Conservation (phyloP, 352 stramenopile genomes). For the Globisporangium abappressorium region DNA sequence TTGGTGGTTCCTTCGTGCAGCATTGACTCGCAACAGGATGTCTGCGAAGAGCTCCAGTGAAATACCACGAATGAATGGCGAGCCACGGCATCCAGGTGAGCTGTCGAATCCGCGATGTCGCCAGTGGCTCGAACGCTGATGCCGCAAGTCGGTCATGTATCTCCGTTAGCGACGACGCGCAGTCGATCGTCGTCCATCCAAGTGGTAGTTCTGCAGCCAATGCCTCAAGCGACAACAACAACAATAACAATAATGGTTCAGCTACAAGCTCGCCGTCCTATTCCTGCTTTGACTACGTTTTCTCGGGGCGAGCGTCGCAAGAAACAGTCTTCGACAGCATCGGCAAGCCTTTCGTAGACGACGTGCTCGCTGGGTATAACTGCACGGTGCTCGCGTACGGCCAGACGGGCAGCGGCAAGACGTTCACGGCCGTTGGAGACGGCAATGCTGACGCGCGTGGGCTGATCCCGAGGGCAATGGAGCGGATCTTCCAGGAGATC, state of each 20-base stretch:
- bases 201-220: no score
- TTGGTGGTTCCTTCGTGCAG: not conserved
- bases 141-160: not conserved
- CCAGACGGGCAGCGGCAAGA: slow-evolving; percentile 73
- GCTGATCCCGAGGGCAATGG: slow-evolving; percentile 40
- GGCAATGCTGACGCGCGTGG: slow-evolving; percentile 17
- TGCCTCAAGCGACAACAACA: not conserved
- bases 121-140: not conserved
- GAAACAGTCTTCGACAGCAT: slow-evolving; percentile 42
- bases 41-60: not conserved
- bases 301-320: slow-evolving; percentile 33
- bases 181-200: slow-evolving; percentile 12
- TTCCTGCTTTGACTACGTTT: slow-evolving; percentile 52
- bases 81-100: slow-evolving; percentile 55
- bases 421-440: slow-evolving; percentile 44
- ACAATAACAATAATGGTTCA: not conserved
- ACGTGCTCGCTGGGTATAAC: slow-evolving; percentile 62
- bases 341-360: slow-evolving; percentile 42
- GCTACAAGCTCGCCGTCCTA: slow-evolving; percentile 2
- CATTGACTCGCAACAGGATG: not conserved
- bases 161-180: not conserved
- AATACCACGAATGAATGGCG: slow-evolving; percentile 17
- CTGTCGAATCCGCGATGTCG: slow-evolving; percentile 42
- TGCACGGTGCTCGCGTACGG: slow-evolving; percentile 74
- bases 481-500: slow-evolving; percentile 30